Evolutionary conservation across 345 rosid genomes (phyloP).

Genomic region (Fremontodendron californicum): DNA sequence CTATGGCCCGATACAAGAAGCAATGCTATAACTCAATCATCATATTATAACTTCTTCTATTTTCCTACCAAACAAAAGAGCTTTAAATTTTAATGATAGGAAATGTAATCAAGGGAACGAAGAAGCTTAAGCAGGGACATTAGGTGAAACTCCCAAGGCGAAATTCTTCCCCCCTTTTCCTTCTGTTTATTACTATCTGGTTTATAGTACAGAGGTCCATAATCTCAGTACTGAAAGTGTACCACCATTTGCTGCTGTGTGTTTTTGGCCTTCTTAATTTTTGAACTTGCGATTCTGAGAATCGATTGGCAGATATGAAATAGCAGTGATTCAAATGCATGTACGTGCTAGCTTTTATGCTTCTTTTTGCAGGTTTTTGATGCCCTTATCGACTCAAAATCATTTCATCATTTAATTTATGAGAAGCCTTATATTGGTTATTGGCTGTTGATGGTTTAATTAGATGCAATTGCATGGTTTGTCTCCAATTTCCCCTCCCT

Average conservation of each 20-base stretch:
- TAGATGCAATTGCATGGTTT: neutral
- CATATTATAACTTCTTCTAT: too few species aligned
- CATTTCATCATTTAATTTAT: neutral
- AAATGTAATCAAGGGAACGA: neutral
- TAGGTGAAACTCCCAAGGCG: neutral
- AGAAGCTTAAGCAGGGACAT: neutral
- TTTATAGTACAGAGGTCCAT: neutral
- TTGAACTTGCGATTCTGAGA: neutral
- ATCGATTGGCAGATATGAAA: conserved; percentile 4
- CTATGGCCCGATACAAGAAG: too few species aligned
- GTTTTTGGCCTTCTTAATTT: neutral
- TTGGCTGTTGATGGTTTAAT: too few species aligned
- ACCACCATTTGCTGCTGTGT: neutral
- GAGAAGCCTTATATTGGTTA: neutral
- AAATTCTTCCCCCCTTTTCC: neutral
- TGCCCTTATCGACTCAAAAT: neutral
- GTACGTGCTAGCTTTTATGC: neutral
- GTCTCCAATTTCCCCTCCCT: neutral
- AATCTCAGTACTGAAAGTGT: neutral
- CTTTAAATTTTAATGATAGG: too few species aligned
- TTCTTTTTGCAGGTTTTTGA: neutral
- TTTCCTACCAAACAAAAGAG: too few species aligned
- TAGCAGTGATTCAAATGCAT: neutral
- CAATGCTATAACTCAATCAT: too few species aligned
- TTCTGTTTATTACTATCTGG: neutral